Evolutionary conservation across 192 early-diverging fungal genomes (phyloP), one percentile per base, ranked within the genome.

Genomic region (Obelidium mucronatum): DNA sequence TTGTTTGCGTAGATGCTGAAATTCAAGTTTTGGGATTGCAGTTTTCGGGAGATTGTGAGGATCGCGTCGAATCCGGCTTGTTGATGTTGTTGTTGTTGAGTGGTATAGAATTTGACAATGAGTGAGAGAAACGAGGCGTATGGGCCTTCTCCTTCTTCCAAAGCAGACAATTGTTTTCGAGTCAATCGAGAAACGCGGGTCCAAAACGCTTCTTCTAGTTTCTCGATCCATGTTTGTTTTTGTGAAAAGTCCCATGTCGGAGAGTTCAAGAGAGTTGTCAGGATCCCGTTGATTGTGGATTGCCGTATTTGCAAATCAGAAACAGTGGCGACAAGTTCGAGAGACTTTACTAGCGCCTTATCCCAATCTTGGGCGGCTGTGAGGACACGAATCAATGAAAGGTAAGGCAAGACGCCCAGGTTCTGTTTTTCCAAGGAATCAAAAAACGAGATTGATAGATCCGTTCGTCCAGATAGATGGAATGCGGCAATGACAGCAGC

Each of bases 401-500:
- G 37, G 37, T 40, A 39, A 24, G 63, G n/a, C 2, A 35, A 15
- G 37, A 36, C 17, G 13, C 63, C 63, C 15, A 60, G 19, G 2
- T 66, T 68, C 11, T 24, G n/a, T 24, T 1, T 51, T 24, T 68
- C 34, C 15, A 44, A 19, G 2, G 67, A 24, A 13, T 68, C 34
- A 26, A 52, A 68, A 33, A 68, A 68, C 31, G 19, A 28, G 30
- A 53, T 8, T 13, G 67, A 39, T 8, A 68, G 48, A 52, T 68
- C 67, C 17, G 24, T 36, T 1, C 44, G 39, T 26, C 36, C 28
- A 17, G 40, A 53, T 8, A 53, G 13, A 11, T 28, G 22, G 19
- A 68, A 68, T 8, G 67, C 17, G 11, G 67, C 22, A 52, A 68
- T 68, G 1, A 68, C 30, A 8, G 67, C 39, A 2, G 67, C 44